phyloP scores from a whole-genome alignment of 2,329 filamentous ascomycete species.

The Rutstroemia sp. region DNA sequence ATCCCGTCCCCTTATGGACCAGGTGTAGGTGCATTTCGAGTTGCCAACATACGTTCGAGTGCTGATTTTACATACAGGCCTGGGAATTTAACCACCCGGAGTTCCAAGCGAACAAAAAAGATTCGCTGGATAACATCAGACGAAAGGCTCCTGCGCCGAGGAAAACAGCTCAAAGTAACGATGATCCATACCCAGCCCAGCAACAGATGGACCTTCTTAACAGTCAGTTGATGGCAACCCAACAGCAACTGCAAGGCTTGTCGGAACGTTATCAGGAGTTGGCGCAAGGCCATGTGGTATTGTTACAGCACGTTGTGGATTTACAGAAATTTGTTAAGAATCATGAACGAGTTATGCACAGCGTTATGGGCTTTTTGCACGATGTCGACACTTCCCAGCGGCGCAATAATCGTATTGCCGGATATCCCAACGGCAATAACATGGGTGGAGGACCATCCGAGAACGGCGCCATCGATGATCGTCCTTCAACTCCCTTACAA shows the following conservation, averaged over 20 bases:
- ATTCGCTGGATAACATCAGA: constrained; percentile 92
- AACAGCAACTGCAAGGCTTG: constrained; percentile 83
- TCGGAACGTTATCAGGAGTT: constrained; percentile 81
- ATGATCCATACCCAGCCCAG: constrained; percentile 54
- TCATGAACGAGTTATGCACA: constrained; percentile 64
- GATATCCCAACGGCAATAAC: constrained; percentile 32
- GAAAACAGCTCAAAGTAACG: constrained; percentile 55
- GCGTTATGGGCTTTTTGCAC: constrained; percentile 62
- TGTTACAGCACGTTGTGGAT: constrained; percentile 54
- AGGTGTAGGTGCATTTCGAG: constrained; percentile 47
- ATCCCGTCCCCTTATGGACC: constrained; percentile 74
- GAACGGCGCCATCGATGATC: constrained; percentile 41
- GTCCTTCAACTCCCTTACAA: constrained; percentile 59
- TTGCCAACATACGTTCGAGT: background rate
- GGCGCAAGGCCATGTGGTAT: constrained; percentile 51
- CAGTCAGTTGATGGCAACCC: constrained; percentile 79
- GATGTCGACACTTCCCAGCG: constrained; percentile 53
- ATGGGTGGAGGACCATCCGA: constrained; percentile 18
- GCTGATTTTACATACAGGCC: constrained; percentile 45
- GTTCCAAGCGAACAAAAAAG: constrained; percentile 92
- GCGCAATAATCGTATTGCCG: constrained; percentile 47
- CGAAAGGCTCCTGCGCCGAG: constrained; percentile 88
- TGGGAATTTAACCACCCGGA: constrained; percentile 98
- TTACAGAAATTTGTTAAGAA: constrained; percentile 58
- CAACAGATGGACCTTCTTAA: constrained; percentile 88